Evolutionary conservation across 2,329 filamentous ascomycete genomes (phyloP).

Genomic region (Pseudogymnoascus destructans): DNA sequence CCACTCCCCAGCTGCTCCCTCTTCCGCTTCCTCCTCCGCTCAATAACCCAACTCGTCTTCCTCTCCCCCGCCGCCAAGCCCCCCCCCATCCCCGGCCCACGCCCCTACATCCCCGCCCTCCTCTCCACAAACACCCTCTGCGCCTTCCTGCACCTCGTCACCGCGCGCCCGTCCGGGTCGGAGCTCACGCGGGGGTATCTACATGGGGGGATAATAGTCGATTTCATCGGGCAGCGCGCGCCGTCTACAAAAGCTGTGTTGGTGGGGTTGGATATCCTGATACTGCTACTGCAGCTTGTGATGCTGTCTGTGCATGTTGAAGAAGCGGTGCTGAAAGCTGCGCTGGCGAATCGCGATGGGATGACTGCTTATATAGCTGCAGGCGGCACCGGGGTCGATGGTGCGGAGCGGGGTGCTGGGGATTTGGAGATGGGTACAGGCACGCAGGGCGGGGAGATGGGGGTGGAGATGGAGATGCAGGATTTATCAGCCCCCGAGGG

Average conservation of each 20-base stretch:
- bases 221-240: constrained; percentile 54
- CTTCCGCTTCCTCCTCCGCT: constrained; percentile 46
- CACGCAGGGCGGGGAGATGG: background rate
- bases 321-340: constrained; percentile 38
- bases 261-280: constrained; percentile 40
- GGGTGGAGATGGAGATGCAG: constrained; percentile 1
- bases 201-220: constrained; percentile 53
- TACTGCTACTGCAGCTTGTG: constrained; percentile 45
- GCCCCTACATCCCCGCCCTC: constrained; percentile 44
- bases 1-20: constrained; percentile 44
- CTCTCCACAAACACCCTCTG: constrained; percentile 46
- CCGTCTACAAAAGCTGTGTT: constrained; percentile 44
- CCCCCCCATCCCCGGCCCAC: constrained; percentile 39
- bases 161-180: constrained; percentile 41
- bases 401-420: constrained; percentile 24
- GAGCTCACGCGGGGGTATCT: constrained; percentile 52
- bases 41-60: constrained; percentile 47
- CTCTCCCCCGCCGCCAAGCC: constrained; percentile 43
- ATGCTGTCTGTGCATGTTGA: constrained; percentile 52
- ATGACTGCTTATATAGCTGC: constrained; percentile 10
- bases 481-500: constrained; percentile 6
- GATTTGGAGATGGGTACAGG: constrained; percentile 23
- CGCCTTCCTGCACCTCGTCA: constrained; percentile 45
- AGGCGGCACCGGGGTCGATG: constrained; percentile 20
- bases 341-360: constrained; percentile 13